phyloP scores from a whole-genome alignment of 106 monocot genomes.

The Phalaenopsis aphrodite region DNA sequence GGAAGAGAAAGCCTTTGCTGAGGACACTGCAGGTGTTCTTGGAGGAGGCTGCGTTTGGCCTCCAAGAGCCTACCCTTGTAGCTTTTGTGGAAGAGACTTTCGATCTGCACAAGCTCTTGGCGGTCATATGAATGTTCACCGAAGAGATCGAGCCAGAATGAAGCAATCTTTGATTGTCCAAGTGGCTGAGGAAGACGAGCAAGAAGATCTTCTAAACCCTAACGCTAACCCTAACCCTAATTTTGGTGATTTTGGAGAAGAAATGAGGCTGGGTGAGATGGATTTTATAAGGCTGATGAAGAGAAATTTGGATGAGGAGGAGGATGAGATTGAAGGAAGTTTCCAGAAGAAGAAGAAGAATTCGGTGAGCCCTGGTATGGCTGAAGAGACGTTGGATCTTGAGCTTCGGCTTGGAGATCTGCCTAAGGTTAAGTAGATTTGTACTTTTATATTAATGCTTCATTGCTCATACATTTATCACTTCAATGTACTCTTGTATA shows the following conservation, averaged over 20 bases:
- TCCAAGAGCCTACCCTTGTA: constrained; percentile 59
- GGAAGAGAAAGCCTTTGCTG: constrained; percentile 58
- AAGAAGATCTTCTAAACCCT: neutral
- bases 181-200: constrained; percentile 14
- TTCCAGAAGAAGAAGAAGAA: constrained; percentile 20
- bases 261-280: constrained; percentile 6
- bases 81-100: constrained; percentile 61
- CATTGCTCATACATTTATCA: neutral
- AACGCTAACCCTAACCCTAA: constrained; percentile 19
- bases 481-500: neutral
- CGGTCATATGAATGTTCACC: constrained; percentile 76
- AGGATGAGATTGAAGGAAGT: neutral
- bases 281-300: neutral
- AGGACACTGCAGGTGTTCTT: constrained; percentile 33
- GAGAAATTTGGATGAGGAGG: constrained; percentile 13
- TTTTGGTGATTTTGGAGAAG: neutral
- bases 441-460: neutral
- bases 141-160: constrained; percentile 40
- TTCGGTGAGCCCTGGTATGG: neutral
- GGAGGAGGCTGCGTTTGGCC: constrained; percentile 48
- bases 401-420: constrained; percentile 53
- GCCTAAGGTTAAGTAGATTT: constrained; percentile 20
- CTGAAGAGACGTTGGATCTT: constrained; percentile 46
- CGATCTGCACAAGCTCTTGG: constrained; percentile 62
- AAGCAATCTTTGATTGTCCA: constrained; percentile 24